Base-by-base conservation (phyloP, 2,329 filamentous ascomycete genomes). In the Fusarium brevicatenulatum region DNA sequence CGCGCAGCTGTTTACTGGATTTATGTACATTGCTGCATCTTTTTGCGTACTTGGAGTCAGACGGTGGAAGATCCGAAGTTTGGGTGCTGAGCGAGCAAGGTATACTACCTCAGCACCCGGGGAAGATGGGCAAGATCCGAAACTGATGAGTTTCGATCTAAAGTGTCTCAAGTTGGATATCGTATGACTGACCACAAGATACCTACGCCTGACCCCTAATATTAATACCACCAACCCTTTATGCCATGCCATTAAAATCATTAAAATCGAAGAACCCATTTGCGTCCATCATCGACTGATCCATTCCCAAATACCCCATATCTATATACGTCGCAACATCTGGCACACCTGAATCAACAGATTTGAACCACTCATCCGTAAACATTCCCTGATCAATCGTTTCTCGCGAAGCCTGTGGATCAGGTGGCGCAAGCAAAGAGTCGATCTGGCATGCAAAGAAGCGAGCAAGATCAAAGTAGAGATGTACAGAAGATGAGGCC, bases 1-100 rank as follows among this genome's bases (percentile, higher is more conserved):
- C 2, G 65, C 62, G 2, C 71, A 74, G 42, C 9, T 73, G 1
- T 73, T 70, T n/a, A 67, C 68, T 5, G 71, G 69, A 1, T 49
- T 66, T 16, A 55, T 59, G 49, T 73, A 56, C 23, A 40, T 70
- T 3, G 37, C 46, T 11, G 62, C 71, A 19, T 28, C 56, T 4
- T 15, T 59, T 16, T 59, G 56, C 7, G 21, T 37, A 8, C 19
- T 59, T 16, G 9, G n/a, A 3, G 4, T 59, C 7, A 37, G 56
- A 16, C 13, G 5, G 4, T 59, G 56, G 34, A 50, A 59, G 16
- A 32, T 25, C 7, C 5, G 12, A 0, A 37, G 56, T 2, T 13
- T 39, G 7, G 21, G 18, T 6, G 16, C 18, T 4, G 21, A 10
- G 4, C 11, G 7, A 46, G 8, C 16, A 36, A 36, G 15, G 15